These are phyloP conservation scores for Phytophthora uliginosa DNA, from an alignment of 352 stramenopile genomes.

Conservation along the genomic window DNA sequence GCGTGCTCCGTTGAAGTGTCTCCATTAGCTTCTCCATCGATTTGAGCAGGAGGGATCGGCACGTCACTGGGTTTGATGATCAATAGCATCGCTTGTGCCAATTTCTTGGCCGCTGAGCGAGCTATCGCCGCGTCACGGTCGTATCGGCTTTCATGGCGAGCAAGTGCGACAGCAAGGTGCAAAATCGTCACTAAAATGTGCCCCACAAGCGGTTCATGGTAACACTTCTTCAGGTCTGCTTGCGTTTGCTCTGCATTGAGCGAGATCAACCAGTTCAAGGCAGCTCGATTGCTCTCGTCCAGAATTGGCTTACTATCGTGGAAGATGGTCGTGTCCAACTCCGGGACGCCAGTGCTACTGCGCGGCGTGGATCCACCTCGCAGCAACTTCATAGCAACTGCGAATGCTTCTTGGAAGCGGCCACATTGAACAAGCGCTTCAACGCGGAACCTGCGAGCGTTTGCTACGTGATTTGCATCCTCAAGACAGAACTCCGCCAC, in stretches of 20 bases:
- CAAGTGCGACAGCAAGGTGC: conserved; percentile 38
- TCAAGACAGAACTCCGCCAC: conserved; percentile 52
- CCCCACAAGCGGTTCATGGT: conserved; percentile 29
- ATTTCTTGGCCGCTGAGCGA: conserved; percentile 42
- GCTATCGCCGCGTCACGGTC: conserved; percentile 28
- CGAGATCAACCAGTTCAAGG: conserved; percentile 46
- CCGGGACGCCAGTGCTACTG: conserved; percentile 12
- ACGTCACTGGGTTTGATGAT: conserved; percentile 14
- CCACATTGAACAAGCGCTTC: conserved; percentile 63
- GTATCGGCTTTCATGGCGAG: conserved; percentile 41
- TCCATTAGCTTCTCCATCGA: not conserved
- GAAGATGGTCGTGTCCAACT: conserved; percentile 24
- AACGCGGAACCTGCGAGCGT: conserved; percentile 58
- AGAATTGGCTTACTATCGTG: conserved; percentile 51
- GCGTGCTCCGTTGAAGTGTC: not conserved
- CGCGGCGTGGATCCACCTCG: conserved; percentile 22
- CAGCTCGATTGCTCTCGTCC: conserved; percentile 42
- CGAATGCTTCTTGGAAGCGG: conserved; percentile 62
- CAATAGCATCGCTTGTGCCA: conserved; percentile 34
- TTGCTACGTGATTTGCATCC: conserved; percentile 58
- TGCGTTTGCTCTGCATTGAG: conserved; percentile 35
- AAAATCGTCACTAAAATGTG: conserved; percentile 47
- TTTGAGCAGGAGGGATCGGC: not conserved
- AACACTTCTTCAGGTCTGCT: conserved; percentile 28
- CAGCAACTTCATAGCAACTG: conserved; percentile 43